These are phyloP conservation scores for Lentinula boryana DNA, from an alignment of 768 basidiomycete genomes.

Conservation along the genomic window DNA sequence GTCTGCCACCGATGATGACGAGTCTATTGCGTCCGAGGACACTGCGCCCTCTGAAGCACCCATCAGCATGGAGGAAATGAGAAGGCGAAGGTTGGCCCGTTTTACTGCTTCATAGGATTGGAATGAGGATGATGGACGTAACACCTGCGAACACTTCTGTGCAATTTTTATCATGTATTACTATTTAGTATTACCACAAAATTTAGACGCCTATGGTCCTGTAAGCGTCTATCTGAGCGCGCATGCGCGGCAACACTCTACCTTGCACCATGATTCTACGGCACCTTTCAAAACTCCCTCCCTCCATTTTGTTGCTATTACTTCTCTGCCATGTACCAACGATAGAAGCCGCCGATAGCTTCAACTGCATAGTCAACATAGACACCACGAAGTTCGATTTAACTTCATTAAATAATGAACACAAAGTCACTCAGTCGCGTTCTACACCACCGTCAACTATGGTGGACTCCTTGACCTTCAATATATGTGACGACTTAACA, in stretches of 20 bases:
- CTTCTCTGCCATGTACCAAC: constrained; percentile 17
- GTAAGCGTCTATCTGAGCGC: too few species aligned
- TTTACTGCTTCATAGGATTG: constrained; percentile 42
- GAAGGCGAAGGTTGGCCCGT: constrained; percentile 54
- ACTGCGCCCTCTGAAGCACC: constrained; percentile 18
- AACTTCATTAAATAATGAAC: constrained; percentile 44
- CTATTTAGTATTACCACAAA: too few species aligned
- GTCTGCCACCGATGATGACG: constrained; percentile 25
- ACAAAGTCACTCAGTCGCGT: constrained; percentile 43
- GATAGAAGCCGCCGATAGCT: constrained; percentile 34
- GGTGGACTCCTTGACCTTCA: constrained; percentile 54
- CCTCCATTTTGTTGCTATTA: constrained; percentile 9
- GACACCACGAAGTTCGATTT: constrained; percentile 55
- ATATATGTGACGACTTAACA: constrained; percentile 61
- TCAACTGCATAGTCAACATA: constrained; percentile 46
- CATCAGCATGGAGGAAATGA: constrained; percentile 60
- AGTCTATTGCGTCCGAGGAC: constrained; percentile 31
- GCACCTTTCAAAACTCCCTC: constrained; percentile 4
- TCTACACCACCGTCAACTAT: constrained; percentile 59
- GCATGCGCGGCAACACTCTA: too few species aligned
- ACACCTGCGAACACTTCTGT: background rate
- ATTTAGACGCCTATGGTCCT: too few species aligned
- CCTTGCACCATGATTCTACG: constrained; percentile 14
- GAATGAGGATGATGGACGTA: background rate
- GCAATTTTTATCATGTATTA: background rate